Evolutionary conservation across 768 basidiomycete species (phyloP).

Genomic region (Naganishia onofrii): DNA sequence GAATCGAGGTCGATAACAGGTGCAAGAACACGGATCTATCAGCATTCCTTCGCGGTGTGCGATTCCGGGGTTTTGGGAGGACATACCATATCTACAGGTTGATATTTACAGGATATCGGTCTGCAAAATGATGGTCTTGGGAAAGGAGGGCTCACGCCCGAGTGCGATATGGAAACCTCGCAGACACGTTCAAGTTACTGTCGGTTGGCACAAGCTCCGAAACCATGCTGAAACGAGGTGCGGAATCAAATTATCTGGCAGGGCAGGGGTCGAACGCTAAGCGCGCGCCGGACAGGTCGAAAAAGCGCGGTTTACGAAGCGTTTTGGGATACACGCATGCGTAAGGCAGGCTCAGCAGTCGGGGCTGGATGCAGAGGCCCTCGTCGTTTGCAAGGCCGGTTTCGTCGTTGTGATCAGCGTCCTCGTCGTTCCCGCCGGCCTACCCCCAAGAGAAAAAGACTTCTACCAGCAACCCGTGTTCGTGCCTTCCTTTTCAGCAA

Average conservation of each 20-base stretch:
- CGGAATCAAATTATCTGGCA: neutral
- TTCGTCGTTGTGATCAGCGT: conserved; percentile 11
- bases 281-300: neutral
- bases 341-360: neutral
- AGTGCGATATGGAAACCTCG: neutral
- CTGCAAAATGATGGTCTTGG: conserved; percentile 44
- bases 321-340: neutral
- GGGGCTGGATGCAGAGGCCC: neutral
- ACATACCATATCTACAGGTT: conserved; percentile 48
- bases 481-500: conserved; percentile 23
- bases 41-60: neutral
- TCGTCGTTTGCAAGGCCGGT: neutral
- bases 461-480: conserved; percentile 22
- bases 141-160: neutral
- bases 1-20: conserved; percentile 9
- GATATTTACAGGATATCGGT: conserved; percentile 37
- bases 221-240: conserved; percentile 21
- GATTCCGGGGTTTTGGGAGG: neutral
- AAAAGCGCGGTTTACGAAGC: neutral
- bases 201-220: conserved; percentile 3
- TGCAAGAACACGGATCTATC: conserved; percentile 8
- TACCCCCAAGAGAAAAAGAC: neutral
- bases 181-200: neutral
- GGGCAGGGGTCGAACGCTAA: neutral
- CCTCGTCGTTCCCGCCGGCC: neutral